These are phyloP conservation scores for Diplodia sapinea DNA, from an alignment of 2,329 filamentous ascomycete species.

Conservation along the genomic window DNA sequence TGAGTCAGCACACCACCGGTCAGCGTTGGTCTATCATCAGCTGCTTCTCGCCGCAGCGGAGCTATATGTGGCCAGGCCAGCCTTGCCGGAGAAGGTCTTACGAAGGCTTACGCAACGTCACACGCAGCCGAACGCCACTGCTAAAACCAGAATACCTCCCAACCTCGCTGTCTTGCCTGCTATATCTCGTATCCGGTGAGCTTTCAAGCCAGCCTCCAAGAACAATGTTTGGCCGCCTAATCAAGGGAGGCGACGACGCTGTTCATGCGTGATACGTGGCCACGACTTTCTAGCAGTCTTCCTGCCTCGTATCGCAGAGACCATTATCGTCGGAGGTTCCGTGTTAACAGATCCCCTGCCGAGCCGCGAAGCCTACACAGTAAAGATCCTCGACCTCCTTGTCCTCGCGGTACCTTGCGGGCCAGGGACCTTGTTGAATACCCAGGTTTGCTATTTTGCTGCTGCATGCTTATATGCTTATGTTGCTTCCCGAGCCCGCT, in stretches of 20 bases:
- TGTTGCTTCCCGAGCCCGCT: neutral
- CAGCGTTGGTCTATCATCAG: neutral
- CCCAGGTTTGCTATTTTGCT: neutral
- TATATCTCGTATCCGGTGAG: conserved; percentile 14
- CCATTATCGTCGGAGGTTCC: conserved; percentile 13
- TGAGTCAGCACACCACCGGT: conserved; percentile 7
- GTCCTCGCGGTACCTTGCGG: neutral
- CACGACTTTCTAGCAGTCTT: conserved; percentile 17
- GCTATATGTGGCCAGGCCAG: conserved; percentile 16
- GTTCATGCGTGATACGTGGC: conserved; percentile 10
- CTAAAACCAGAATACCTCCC: conserved; percentile 4
- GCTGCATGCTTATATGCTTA: neutral
- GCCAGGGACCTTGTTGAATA: neutral
- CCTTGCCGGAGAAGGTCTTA: conserved; percentile 4
- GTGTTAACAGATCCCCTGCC: neutral
- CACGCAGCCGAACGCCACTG: conserved; percentile 3
- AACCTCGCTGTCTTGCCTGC: conserved; percentile 6
- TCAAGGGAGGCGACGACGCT: conserved; percentile 7
- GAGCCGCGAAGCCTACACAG: neutral
- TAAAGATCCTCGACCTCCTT: neutral
- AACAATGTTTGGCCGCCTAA: conserved; percentile 5
- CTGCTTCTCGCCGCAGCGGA: conserved; percentile 15
- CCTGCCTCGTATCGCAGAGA: conserved; percentile 20
- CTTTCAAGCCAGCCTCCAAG: neutral
- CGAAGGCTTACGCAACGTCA: conserved; percentile 13